Base-by-base conservation (phyloP, 768 basidiomycete species). In the Russula virescens region DNA sequence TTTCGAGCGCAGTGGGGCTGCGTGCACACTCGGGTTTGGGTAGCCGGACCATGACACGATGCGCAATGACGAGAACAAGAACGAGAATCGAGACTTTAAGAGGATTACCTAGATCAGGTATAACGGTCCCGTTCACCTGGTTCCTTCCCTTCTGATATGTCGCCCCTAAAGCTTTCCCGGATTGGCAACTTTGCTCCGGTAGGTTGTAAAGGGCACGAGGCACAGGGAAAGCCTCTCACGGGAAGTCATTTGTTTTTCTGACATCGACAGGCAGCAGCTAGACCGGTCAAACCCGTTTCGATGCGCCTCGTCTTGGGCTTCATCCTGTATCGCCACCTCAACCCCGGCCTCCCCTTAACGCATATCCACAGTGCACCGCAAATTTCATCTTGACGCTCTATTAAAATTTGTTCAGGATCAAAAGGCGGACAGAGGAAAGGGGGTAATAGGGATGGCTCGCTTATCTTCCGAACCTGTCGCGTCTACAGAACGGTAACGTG, bases 401-500 rank as follows among this genome's bases (percentile, higher is more conserved):
- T 26, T 26, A 11, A 6, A 19, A 42, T n/a, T n/a, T n/a, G 16
- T 25, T 4, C 26, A 13, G 10, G 38, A 16, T 21, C 25, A 26
- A 26, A 26, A 13, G 18, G 21, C 5, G 42, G 21, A 14, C 21
- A 47, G 14, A 47, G 46, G 6, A 19, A 38, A 9, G 47, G 28
- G 28, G 25, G 28, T 38, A 47, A 52, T 16, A n/a, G 11, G 55
- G 5, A 31, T 38, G 4, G 50, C 45, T 45, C 9, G 35, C 50
- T 13, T 11, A 2, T n/a, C 34, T 21, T 31, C 43, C 42, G 49
- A 64, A 55, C 50, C 58, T 28, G 35, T 5, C 28, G 35, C 68
- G 63, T 66, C 75, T 80, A 87, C 68, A 87, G 75, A 45, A 87
- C 75, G 84, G 75, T 91, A 91, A 71, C 84, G 82, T 40, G 86